Base-by-base conservation (phyloP, 495 filamentous ascomycete genomes). In the Trichocladium uniseriatum region DNA sequence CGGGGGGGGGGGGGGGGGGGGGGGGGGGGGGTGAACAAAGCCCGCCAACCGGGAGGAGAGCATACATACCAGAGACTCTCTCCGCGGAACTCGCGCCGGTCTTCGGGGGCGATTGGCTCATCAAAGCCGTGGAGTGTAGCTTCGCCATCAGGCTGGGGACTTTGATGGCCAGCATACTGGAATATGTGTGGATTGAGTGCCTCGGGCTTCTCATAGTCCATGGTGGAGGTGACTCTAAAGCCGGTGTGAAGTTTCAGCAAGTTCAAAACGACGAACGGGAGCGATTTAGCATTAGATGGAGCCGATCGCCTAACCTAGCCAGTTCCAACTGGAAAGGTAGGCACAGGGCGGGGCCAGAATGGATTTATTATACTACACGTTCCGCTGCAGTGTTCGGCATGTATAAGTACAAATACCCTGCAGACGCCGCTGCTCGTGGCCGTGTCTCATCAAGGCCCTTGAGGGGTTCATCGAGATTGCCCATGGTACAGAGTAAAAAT, bases 141-240 rank as follows among this genome's bases (percentile, higher is more conserved):
- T 38, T 69, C 60, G 34, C 54, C 58, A 44, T 55, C 56, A 3
- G 52, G 56, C 32, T 51, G 51, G 1, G 52, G 56, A 18, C 51
- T 54, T 13, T 54, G 55, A 22, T 51, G 40, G 34, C 48, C 38
- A 11, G 15, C 8, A 13, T 47, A 22, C 0, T 21, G 37, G 35
- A 42, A 54, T 11, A 44, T 31, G 9, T 58, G 56, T 0, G 56
- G 56, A n/a, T 40, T 49, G 22, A 58, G n/a, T 8, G 56, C 56
- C 28, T 58, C 56, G 19, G 52, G 56, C 28, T 67, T 69, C 28
- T 62, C 62, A 42, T 63, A 63, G 42, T 69, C 66, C 62, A 64
- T 64, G 11, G 32, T 42, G 5, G 32, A 27, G 3, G 28, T 20
- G 24, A 48, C 21, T 15, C 10, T 35, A 10, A 13, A 15, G 8